Conservation (phyloP, 345 rosid genomes). For the Acer campestre region DNA sequence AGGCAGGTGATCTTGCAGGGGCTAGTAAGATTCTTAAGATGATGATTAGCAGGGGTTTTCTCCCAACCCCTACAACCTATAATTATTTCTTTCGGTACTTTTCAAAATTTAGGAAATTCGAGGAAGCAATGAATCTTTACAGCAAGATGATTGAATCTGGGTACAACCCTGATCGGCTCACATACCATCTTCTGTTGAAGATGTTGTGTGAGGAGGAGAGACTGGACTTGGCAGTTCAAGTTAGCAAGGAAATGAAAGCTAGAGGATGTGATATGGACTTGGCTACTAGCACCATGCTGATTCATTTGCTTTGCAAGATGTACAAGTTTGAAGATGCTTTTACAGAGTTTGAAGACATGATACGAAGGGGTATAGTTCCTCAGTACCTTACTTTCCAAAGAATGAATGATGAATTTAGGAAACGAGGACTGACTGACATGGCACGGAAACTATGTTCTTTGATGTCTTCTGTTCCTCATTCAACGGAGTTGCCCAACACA, state of each 20-base stretch:
- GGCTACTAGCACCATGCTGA: conserved; percentile 63
- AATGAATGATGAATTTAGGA: conserved; percentile 59
- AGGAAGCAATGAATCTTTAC: conserved; percentile 78
- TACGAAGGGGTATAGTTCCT: conserved; percentile 72
- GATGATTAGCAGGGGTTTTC: conserved; percentile 69
- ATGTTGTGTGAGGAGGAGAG: conserved; percentile 78
- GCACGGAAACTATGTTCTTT: conserved; percentile 45
- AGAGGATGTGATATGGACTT: conserved; percentile 76
- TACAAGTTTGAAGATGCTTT: conserved; percentile 72
- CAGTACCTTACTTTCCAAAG: conserved; percentile 73
- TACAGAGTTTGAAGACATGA: conserved; percentile 62
- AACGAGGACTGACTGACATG: conserved; percentile 59
- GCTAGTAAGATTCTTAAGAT: conserved; percentile 72
- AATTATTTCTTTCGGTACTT: conserved; percentile 78
- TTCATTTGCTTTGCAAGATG: conserved; percentile 65
- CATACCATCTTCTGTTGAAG: conserved; percentile 80
- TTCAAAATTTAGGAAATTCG: conserved; percentile 54
- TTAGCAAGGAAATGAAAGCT: conserved; percentile 75
- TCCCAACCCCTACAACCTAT: conserved; percentile 74
- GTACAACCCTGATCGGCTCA: conserved; percentile 61
- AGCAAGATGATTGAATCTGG: conserved; percentile 79
- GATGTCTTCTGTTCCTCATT: conserved; percentile 72
- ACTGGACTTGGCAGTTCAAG: conserved; percentile 64
- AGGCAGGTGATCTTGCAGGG: conserved; percentile 66
- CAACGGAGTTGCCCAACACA: conserved; percentile 59